Percentiles rank a stretch among this genome's conserved stretches.
These are phyloP conservation scores for Blastobotrys petasosporus DNA, from an alignment of 1,139 yeast genomes.

Conservation along the genomic window DNA sequence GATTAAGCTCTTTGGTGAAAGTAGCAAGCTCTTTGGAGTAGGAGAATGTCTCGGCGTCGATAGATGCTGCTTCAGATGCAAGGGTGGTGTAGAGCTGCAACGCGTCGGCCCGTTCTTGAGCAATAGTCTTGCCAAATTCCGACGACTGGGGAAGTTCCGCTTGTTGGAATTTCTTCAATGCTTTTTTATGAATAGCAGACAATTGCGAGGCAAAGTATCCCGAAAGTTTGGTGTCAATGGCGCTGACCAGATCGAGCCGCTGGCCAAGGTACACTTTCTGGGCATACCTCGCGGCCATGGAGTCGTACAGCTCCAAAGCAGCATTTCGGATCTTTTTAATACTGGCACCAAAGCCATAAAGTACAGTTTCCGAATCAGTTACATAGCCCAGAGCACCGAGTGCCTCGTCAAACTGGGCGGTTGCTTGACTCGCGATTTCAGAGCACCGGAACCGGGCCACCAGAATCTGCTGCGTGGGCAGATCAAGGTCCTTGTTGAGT, in stretches of 20 bases:
- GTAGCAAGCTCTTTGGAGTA: conserved; percentile 21
- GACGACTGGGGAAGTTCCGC: conserved; percentile 13
- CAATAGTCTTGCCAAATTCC: background rate
- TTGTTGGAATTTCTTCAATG: conserved; percentile 27
- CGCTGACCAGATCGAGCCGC: conserved; percentile 40
- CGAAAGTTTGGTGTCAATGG: conserved; percentile 30
- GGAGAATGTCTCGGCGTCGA: conserved; percentile 25
- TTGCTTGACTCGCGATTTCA: conserved; percentile 60
- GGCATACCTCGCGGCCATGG: conserved; percentile 67
- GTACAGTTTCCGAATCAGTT: conserved; percentile 22
- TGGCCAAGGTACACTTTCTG: conserved; percentile 60
- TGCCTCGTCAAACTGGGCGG: conserved; percentile 42
- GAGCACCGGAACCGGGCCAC: conserved; percentile 95
- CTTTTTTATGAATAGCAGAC: conserved; percentile 31
- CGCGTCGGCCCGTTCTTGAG: conserved; percentile 16
- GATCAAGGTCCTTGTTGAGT: conserved; percentile 83
- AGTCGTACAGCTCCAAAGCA: conserved; percentile 53
- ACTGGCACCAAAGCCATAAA: conserved; percentile 29
- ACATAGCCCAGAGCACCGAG: conserved; percentile 16
- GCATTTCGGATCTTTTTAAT: conserved; percentile 25
- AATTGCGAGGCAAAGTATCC: conserved; percentile 41
- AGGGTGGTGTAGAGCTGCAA: conserved; percentile 17
- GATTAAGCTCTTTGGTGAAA: conserved; percentile 26
- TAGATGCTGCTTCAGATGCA: conserved; percentile 23
- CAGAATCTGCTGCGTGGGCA: conserved; percentile 92